Base-by-base conservation (phyloP, 2,329 filamentous ascomycete species). In the Aspergillus fijiensis region DNA sequence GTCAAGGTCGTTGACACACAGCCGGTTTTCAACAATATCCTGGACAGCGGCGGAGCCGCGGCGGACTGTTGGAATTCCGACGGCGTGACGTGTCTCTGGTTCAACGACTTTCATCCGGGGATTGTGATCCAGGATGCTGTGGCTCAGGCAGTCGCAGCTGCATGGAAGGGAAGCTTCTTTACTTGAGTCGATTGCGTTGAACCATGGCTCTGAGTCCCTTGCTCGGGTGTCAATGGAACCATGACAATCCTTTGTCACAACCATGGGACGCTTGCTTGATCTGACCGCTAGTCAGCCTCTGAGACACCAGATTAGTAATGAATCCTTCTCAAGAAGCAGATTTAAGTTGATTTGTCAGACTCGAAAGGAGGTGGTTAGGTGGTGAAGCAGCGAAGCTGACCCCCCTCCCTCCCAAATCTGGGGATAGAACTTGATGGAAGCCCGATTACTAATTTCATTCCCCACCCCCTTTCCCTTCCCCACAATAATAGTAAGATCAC, bases 141-240 rank as follows among this genome's bases (percentile, higher is more conserved):
- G 51, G 58, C 60, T 2, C 54, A 45, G 54, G 60, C 57, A 1
- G 58, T 62, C n/a, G 60, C 58, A 12, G 45, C 27, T 6, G 60
- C 58, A 2, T 58, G 58, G 60, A 49, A 25, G 29, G 70, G 70
- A 0, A 64, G 67, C 55, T 68, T 72, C 58, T 72, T 67, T 48
- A 69, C 70, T 19, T 70, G 70, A 3, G 63, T 66, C 1, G 59
- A 69, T 10, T 64, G 27, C 27, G 1, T 29, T 29, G 7, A 10
- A 29, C 27, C 27, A 29, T 29, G 27, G 27, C 9, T 29, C 9
- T 2, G 27, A 9, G 27, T 10, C 9, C 10, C 27, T 9, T 29
- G 27, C 27, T 29, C 27, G 27, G 27, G 27, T 9, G 27, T 29
- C 27, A 29, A 29, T 6, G 1, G 27, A 7, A 29, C 27, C 6